Base-by-base conservation (phyloP, 495 filamentous ascomycete genomes). In the Neurospora sp. region DNA sequence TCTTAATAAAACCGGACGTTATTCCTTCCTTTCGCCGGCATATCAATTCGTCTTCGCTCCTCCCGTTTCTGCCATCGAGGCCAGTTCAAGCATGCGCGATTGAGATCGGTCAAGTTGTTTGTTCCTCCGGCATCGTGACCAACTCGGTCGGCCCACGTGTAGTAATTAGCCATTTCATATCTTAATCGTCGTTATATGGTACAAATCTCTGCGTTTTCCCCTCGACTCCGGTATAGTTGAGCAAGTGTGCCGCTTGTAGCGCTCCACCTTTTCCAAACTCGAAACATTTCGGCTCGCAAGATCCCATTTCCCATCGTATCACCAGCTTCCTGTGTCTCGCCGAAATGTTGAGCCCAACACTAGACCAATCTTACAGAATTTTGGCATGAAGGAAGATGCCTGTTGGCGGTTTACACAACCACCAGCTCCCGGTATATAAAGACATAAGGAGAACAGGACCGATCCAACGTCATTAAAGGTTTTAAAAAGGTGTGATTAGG, bases 331-430 rank as follows among this genome's bases (percentile, higher is more conserved):
- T 35, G 27, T 66, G 53, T 61, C 27, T 27, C 53, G 16, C 14
- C 27, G 7, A 35, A 35, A 35, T 66, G 44, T 41, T 69, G 11
- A 35, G 39, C 37, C 69, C 41, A 73, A 39, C 72, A 22, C 42
- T 46, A 71, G 42, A 71, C 69, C 72, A 71, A 73, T 73, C 20
- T 73, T 66, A 39, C 31, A 73, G 42, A 39, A 66, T 38, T 27
- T 73, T 53, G 42, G 61, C 37, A 38, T 16, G 31, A 66, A 37
- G 44, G 41, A 31, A 40, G 70, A 61, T 71, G 69, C 68, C 20
- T 42, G 18, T 39, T 61, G 39, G 53, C 6, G 14, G 27, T 35
- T 37, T 18, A 35, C 12, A 66, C 7, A 66, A 66, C 53, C 53
- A 37, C 53, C 14, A 37, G 53, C 53, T 35, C 53, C 27, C 53